These are phyloP conservation scores for Priceomyces carsonii DNA, from an alignment of 805 yeast species.

Conservation along the genomic window DNA sequence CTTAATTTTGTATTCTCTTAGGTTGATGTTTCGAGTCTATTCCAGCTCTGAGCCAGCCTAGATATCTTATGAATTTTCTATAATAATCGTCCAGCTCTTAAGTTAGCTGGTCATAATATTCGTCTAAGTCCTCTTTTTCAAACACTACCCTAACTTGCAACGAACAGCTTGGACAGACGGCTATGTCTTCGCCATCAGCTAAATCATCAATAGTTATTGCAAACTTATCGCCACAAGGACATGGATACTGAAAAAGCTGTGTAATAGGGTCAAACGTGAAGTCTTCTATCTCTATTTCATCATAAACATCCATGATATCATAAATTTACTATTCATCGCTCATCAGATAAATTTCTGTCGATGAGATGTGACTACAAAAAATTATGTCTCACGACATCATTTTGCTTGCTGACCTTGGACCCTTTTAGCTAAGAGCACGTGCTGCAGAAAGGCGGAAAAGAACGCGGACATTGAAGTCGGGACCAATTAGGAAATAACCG, in stretches of 20 bases:
- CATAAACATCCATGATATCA: conserved; percentile 50
- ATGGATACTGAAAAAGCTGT: conserved; percentile 87
- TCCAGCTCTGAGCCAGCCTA: no score
- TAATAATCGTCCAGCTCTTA: background rate
- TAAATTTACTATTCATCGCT: background rate
- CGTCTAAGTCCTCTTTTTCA: conserved; percentile 61
- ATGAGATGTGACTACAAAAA: no score
- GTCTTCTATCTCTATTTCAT: conserved; percentile 96
- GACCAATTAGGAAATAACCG: no score
- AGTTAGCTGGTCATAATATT: conserved; percentile 34
- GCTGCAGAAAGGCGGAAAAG: no score
- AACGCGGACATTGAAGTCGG: no score
- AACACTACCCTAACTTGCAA: conserved; percentile 89
- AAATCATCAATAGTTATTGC: conserved; percentile 84
- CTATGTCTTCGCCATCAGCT: conserved; percentile 87
- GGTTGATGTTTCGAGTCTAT: no score
- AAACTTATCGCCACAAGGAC: conserved; percentile 97
- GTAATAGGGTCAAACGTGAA: conserved; percentile 86
- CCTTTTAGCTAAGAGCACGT: no score
- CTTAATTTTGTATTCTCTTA: no score
- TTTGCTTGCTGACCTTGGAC: no score
- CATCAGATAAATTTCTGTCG: background rate
- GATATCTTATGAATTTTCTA: no score
- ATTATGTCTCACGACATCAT: no score
- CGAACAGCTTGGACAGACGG: conserved; percentile 96